These are phyloP conservation scores for Clarireedia homoeocarpa DNA, from an alignment of 2,329 filamentous ascomycete species.

Conservation along the genomic window DNA sequence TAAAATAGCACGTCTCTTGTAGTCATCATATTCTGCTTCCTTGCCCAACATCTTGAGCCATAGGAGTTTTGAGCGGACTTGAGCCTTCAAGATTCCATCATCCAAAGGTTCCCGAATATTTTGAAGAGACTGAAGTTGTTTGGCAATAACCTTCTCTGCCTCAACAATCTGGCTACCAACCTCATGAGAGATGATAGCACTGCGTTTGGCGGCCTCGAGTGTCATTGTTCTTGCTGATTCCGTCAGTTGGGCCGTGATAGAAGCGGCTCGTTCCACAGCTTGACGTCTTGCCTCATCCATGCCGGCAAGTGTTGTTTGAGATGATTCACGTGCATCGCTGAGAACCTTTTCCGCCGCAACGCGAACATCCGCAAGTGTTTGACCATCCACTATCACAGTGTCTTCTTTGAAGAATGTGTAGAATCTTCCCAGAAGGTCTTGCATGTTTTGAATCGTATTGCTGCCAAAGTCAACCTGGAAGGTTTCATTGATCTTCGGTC, in stretches of 20 bases:
- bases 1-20: constrained; percentile 39
- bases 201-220: constrained; percentile 24
- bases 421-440: constrained; percentile 21
- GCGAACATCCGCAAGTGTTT: constrained; percentile 15
- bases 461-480: constrained; percentile 52
- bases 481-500: constrained; percentile 53
- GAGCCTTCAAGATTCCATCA: constrained; percentile 43
- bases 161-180: constrained; percentile 23
- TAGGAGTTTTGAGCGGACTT: constrained; percentile 47
- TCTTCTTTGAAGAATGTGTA: constrained; percentile 20
- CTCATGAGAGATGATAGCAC: constrained; percentile 24
- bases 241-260: constrained; percentile 15
- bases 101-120: constrained; percentile 36
- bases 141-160: constrained; percentile 30
- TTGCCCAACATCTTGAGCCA: constrained; percentile 49
- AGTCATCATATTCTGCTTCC: constrained; percentile 38
- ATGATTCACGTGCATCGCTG: constrained; percentile 16
- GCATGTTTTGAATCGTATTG: constrained; percentile 18
- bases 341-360: constrained; percentile 16
- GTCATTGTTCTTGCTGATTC: constrained; percentile 20
- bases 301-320: constrained; percentile 15
- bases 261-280: constrained; percentile 19
- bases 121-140: constrained; percentile 30
- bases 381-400: constrained; percentile 11
- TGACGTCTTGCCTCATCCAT: constrained; percentile 18